Evolutionary conservation across 2,329 filamentous ascomycete species (phyloP).

Genomic region (Fusarium heterosporum): DNA sequence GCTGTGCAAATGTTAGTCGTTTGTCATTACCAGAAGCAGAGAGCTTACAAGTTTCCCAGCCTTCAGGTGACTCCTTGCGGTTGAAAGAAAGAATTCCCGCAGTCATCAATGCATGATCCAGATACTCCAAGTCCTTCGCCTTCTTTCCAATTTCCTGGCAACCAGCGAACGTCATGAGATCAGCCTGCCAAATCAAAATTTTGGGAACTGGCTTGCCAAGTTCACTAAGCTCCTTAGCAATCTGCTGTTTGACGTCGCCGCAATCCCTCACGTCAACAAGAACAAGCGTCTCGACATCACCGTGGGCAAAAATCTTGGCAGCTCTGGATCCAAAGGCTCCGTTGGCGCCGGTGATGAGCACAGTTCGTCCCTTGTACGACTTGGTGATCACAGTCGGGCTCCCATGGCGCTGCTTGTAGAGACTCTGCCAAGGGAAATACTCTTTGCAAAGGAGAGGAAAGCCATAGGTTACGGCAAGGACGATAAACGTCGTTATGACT

Average conservation of each 20-base stretch:
- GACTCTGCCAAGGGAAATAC: constrained; percentile 52
- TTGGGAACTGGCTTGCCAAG: constrained; percentile 45
- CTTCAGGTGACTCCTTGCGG: constrained; percentile 53
- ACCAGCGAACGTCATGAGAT: constrained; percentile 53
- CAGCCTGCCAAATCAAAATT: constrained; percentile 53
- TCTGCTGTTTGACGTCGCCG: constrained; percentile 49
- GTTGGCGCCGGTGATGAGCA: constrained; percentile 52
- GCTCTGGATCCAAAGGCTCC: constrained; percentile 53
- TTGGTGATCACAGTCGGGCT: constrained; percentile 50
- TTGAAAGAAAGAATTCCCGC: constrained; percentile 54
- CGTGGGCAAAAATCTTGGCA: constrained; percentile 52
- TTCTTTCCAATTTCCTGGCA: constrained; percentile 49
- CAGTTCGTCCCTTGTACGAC: constrained; percentile 53
- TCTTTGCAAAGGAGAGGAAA: constrained; percentile 51
- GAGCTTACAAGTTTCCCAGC: constrained; percentile 54
- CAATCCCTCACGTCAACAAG: constrained; percentile 54
- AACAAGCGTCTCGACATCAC: constrained; percentile 51
- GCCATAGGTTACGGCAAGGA: constrained; percentile 44
- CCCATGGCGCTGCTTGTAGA: constrained; percentile 50
- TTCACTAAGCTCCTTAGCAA: constrained; percentile 48
- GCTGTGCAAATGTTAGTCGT: constrained; percentile 31
- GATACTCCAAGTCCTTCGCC: constrained; percentile 44
- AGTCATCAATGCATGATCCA: constrained; percentile 54
- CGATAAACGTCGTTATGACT: constrained; percentile 29
- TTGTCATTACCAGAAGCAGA: accelerated